Evolutionary conservation across 345 rosid species (phyloP), one percentile per base, ranked within the genome.

Genomic region (Cardamine occulta): DNA sequence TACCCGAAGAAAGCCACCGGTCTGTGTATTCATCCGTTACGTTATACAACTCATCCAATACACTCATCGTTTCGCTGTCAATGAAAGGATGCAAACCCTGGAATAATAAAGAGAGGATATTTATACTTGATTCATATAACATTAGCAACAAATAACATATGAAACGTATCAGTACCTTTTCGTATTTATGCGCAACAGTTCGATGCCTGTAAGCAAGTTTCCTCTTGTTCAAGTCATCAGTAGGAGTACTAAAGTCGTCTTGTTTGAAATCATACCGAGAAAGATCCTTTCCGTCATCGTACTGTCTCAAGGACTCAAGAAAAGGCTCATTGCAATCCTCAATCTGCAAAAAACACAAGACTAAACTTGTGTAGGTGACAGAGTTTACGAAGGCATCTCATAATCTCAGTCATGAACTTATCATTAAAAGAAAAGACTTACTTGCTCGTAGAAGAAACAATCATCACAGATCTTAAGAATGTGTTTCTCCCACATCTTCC

Each of bases 1-100:
- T 81, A 88, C 98, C 98, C 0, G 98, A 88, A 29, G 98, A 90
- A 26, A 90, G 86, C 98, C 96, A 93, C 69, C 69, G 75, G 55
- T 89, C 97, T 21, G 98, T 93, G 73, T 80, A 93, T 60, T 71
- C 89, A 79, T 93, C 98, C 19, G 96, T 93, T 74, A 78, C 66
- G n/a, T 84, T 73, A 61, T 90, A 93, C 80, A 93, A 82, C 47
- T 87, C 85, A 68, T 93, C 84, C 82, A 85, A 85, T 15, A 51
- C 32, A 57, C 74, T 85, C 74, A 79, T 80, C 47, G 67, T 76
- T 68, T 81, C 86, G 15, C 69, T 80, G 74, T 86, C 86, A 84
- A 89, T 63, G 24, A 85, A 18, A 70, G 72, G 68, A 72, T 42
- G 65, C 59, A 90, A 83, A 54, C 98, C 98, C 98, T 93, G 88